Evolutionary conservation across 495 filamentous ascomycete species (phyloP).

Genomic region (Xylaria scruposa): DNA sequence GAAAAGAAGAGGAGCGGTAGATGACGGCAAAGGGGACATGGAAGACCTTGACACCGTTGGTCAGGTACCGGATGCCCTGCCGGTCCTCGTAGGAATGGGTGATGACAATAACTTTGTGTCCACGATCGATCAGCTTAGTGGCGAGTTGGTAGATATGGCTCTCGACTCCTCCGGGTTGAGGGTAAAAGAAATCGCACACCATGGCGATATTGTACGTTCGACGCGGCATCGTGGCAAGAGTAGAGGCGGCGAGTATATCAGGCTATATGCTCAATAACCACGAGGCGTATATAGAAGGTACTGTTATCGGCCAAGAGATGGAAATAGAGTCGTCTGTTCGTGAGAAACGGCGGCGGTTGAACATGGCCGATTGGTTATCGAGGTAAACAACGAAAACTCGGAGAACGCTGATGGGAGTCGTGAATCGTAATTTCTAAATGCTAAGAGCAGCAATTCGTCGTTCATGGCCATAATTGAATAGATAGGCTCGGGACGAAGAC

Average conservation of each 20-base stretch:
- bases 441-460: neutral
- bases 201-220: constrained; percentile 72
- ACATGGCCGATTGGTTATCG: neutral
- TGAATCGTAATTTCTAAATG: neutral
- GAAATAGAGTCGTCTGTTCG: constrained; percentile 7
- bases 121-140: constrained; percentile 92
- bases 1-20: constrained; percentile 93
- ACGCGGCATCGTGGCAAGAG: constrained; percentile 55
- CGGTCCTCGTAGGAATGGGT: constrained; percentile 95
- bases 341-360: neutral
- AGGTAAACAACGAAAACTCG: neutral
- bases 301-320: neutral
- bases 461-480: neutral
- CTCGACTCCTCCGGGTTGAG: constrained; percentile 94
- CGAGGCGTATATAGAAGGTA: neutral
- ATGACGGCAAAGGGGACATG: constrained; percentile 96
- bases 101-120: constrained; percentile 97
- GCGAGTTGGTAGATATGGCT: constrained; percentile 98
- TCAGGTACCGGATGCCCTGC: constrained; percentile 94
- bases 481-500: neutral
- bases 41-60: constrained; percentile 97
- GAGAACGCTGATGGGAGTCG: neutral
- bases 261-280: neutral
- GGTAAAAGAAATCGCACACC: constrained; percentile 99
- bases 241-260: neutral